A percentile compares a stretch with the other conserved stretches of the same genome.
phyloP scores from a whole-genome alignment of 2,329 filamentous ascomycete genomes.

The Colletotrichum lindemuthianum region DNA sequence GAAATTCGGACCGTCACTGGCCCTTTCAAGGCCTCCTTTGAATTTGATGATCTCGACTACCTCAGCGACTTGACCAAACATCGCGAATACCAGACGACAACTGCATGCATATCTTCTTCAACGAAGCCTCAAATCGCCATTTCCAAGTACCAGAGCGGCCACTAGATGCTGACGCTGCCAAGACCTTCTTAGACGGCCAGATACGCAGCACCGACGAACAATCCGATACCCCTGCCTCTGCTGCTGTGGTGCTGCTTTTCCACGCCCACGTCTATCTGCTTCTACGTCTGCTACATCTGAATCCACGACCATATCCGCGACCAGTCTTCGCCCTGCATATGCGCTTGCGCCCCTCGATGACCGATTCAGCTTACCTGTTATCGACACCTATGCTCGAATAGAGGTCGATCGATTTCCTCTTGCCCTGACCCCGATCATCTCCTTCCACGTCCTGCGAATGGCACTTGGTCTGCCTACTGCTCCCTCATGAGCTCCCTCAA shows the following conservation, averaged over 20 bases:
- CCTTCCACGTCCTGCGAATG: constrained; percentile 50
- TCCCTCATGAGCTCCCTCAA: constrained; percentile 91
- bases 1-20: constrained; percentile 36
- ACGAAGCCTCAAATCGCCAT: too few relatives aligned
- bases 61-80: background rate
- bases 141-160: too few relatives aligned
- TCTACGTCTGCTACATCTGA: background rate
- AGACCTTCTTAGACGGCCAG: background rate
- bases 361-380: constrained; percentile 21
- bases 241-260: background rate
- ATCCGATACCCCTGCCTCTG: background rate
- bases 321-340: constrained; percentile 27
- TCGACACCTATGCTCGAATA: constrained; percentile 8
- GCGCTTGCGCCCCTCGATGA: constrained; percentile 34
- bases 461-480: constrained; percentile 51
- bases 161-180: too few relatives aligned
- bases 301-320: constrained; percentile 2
- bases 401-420: constrained; percentile 3
- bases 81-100: background rate
- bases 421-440: constrained; percentile 11
- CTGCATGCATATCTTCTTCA: too few relatives aligned
- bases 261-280: constrained; percentile 3
- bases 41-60: constrained; percentile 6
- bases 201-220: background rate
- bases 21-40: constrained; percentile 23